Percentiles rank a stretch among this genome's conserved stretches.
These are phyloP conservation scores for Microthyrium microscopicum DNA, from an alignment of 2,329 filamentous ascomycete species.

Conservation along the genomic window DNA sequence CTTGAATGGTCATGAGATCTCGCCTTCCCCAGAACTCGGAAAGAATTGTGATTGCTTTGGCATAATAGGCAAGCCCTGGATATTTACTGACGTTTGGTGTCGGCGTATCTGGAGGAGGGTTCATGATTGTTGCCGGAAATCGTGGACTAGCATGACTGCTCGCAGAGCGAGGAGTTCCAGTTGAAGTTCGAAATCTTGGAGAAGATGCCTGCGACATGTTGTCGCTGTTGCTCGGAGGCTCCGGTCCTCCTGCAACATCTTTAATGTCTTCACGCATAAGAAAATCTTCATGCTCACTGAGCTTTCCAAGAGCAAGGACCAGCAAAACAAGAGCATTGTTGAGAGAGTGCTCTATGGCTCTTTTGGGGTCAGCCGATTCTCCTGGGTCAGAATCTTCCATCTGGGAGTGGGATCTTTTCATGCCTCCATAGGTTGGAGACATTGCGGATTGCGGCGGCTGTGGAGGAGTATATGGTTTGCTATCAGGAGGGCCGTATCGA, in stretches of 20 bases:
- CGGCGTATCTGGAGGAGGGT: background rate
- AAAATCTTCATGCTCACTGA: conserved; percentile 41
- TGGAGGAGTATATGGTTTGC: too few species aligned
- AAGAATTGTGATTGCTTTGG: conserved; percentile 70
- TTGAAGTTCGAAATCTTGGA: too few species aligned
- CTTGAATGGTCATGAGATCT: conserved; percentile 70
- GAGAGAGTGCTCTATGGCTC: conserved; percentile 44
- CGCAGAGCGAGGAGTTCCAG: background rate
- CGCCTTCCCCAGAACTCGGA: conserved; percentile 65
- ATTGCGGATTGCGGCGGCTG: background rate
- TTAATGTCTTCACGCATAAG: conserved; percentile 19
- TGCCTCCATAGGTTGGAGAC: too few species aligned
- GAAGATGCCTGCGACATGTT: background rate
- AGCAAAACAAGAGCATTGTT: conserved; percentile 68
- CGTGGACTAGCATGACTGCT: background rate
- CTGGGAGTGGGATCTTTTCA: too few species aligned
- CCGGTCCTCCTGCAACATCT: conserved; percentile 18
- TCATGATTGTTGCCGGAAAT: background rate
- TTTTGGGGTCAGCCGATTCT: conserved; percentile 14
- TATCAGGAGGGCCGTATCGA: conserved; percentile 20
- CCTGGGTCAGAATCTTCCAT: too few species aligned
- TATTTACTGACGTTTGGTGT: conserved; percentile 64
- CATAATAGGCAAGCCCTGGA: conserved; percentile 80
- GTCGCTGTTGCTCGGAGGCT: conserved; percentile 9
- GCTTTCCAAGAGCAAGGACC: conserved; percentile 72